A percentile compares a stretch with the other conserved stretches of the same genome.
Evolutionary conservation across 192 early-diverging fungal species (phyloP).

Genomic region (Podila horticola): DNA sequence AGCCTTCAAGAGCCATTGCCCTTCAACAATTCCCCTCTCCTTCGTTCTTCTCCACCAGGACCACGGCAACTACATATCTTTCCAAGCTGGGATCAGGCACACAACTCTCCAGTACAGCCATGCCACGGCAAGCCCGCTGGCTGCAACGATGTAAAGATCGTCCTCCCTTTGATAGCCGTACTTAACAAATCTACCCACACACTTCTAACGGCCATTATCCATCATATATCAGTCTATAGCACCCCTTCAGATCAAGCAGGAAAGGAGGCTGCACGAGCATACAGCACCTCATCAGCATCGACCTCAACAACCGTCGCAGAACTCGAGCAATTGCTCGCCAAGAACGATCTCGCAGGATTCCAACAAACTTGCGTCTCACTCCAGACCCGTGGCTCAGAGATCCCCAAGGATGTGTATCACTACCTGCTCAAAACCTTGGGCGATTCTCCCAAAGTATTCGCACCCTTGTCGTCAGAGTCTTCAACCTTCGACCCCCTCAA

Average conservation of each 20-base stretch:
- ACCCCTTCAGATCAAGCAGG: background rate
- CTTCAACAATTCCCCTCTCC: background rate
- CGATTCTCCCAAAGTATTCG: slow-evolving; percentile 26
- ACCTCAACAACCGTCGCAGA: slow-evolving; percentile 11
- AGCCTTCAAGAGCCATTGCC: slow-evolving; percentile 14
- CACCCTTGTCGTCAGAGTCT: slow-evolving; percentile 2
- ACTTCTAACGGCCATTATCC: too few relatives aligned
- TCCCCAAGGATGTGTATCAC: slow-evolving; percentile 29
- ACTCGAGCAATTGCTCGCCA: slow-evolving; percentile 23
- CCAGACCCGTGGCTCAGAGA: background rate
- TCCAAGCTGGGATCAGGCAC: background rate
- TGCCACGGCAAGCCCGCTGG: background rate
- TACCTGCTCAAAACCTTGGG: slow-evolving; percentile 24
- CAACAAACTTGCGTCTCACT: slow-evolving; percentile 19
- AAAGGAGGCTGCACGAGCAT: background rate
- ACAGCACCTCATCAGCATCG: slow-evolving; percentile 5
- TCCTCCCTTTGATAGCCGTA: background rate
- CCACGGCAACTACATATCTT: background rate
- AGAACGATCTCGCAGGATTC: slow-evolving; percentile 28
- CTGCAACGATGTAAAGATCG: background rate
- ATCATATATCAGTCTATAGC: background rate
- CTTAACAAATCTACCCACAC: too few relatives aligned
- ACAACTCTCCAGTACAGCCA: background rate
- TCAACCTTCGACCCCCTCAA: slow-evolving; percentile 14
- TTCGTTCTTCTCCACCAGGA: background rate